A percentile compares a stretch with the other conserved stretches of the same genome.
Evolutionary conservation across 108 stramenopile species (phyloP).

Genomic region (Cyclotella baltica): DNA sequence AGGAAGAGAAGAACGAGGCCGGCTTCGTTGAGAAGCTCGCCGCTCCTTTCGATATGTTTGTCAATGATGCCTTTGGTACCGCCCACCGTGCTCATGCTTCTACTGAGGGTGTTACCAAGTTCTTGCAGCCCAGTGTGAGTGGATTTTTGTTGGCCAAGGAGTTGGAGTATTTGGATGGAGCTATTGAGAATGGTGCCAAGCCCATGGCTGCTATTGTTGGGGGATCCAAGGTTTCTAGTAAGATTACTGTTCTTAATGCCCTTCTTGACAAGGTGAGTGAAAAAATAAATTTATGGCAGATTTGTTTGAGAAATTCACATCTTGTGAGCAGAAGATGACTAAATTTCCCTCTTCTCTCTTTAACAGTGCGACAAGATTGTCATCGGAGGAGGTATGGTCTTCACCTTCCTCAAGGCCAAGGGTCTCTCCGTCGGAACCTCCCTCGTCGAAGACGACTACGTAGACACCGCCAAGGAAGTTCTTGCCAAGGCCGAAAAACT

Average conservation of each 20-base stretch:
- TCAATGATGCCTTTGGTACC: slow-evolving; percentile 99
- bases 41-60: slow-evolving; percentile 92
- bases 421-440: slow-evolving; percentile 92
- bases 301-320: neutral
- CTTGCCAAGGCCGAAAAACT: slow-evolving; percentile 92
- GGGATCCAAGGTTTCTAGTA: slow-evolving; percentile 99
- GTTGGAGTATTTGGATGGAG: slow-evolving; percentile 98
- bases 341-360: neutral
- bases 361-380: slow-evolving; percentile 95
- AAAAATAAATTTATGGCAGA: neutral
- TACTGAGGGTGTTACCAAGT: slow-evolving; percentile 99
- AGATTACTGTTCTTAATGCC: slow-evolving; percentile 99
- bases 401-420: slow-evolving; percentile 99
- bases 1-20: slow-evolving; percentile 95
- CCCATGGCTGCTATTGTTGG: slow-evolving; percentile 99
- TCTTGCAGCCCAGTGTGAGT: slow-evolving; percentile 87
- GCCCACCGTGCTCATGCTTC: slow-evolving; percentile 99
- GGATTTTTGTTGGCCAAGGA: slow-evolving; percentile 99
- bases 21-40: slow-evolving; percentile 94
- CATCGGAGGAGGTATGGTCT: slow-evolving; percentile 99
- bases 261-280: slow-evolving; percentile 90
- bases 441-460: slow-evolving; percentile 97
- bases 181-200: slow-evolving; percentile 94
- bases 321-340: neutral
- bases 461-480: slow-evolving; percentile 97